phyloP scores from a whole-genome alignment of 2,329 filamentous ascomycete species.

The Pseudogymnoascus sp. region DNA sequence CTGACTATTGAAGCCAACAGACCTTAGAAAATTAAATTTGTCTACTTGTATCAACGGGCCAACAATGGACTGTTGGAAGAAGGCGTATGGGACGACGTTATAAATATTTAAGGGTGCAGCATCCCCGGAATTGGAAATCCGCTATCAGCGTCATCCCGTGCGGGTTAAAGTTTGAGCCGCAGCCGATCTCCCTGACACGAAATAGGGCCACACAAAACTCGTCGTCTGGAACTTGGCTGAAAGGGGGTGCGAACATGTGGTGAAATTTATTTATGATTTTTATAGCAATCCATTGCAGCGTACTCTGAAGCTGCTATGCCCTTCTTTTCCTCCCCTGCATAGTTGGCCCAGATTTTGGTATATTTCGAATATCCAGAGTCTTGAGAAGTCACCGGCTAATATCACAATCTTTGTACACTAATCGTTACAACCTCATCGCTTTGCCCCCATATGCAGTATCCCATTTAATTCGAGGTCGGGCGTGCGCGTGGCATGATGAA shows the following conservation, averaged over 20 bases:
- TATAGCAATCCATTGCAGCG: not conserved
- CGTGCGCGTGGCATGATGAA: slow-evolving; percentile 47
- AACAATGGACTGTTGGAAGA: not conserved
- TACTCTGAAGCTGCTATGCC: not conserved
- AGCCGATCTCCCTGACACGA: not conserved
- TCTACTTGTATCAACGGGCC: not conserved
- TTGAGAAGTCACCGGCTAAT: slow-evolving; percentile 13
- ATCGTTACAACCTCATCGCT: slow-evolving; percentile 23
- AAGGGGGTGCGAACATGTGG: not conserved
- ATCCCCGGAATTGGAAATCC: not conserved
- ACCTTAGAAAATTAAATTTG: not conserved
- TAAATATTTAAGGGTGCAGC: not conserved
- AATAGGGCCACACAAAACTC: no score
- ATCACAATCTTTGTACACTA: not conserved
- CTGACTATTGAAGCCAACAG: not conserved
- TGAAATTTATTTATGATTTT: not conserved
- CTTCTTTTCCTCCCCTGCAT: not conserved
- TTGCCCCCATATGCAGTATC: not conserved
- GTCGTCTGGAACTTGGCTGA: no score
- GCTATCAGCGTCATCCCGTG: not conserved
- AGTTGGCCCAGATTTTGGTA: not conserved
- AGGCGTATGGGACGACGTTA: not conserved
- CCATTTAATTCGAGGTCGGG: not conserved
- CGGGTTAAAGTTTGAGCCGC: not conserved
- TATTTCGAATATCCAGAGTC: not conserved